phyloP scores from a whole-genome alignment of 2,329 filamentous ascomycete genomes.

The Pseudophaeomoniella oleicola region DNA sequence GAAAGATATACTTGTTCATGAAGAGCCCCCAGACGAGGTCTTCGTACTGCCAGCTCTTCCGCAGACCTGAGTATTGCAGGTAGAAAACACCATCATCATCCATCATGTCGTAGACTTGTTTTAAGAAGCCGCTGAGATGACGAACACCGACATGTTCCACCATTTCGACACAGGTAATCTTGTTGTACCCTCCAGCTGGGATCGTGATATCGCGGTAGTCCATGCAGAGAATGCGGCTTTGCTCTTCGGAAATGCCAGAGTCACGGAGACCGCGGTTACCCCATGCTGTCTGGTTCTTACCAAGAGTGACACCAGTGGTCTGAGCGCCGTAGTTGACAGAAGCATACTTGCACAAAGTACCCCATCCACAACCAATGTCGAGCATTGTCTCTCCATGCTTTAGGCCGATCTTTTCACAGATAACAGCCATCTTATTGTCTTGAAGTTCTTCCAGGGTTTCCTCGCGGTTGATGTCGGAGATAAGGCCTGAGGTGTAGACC shows the following conservation, averaged over 20 bases:
- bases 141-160: constrained; percentile 95
- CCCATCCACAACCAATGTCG: constrained; percentile 97
- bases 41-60: constrained; percentile 94
- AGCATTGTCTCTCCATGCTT: constrained; percentile 70
- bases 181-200: constrained; percentile 66
- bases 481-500: constrained; percentile 95
- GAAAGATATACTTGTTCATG: constrained; percentile 99
- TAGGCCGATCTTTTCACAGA: constrained; percentile 89
- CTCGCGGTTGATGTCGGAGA: constrained; percentile 73
- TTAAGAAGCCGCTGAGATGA: constrained; percentile 66
- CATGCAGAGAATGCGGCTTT: constrained; percentile 87
- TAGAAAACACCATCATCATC: constrained; percentile 94
- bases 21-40: constrained; percentile 96
- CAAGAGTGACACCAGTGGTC: constrained; percentile 82
- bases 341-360: constrained; percentile 85
- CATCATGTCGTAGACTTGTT: constrained; percentile 86
- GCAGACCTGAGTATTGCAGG: constrained; percentile 85
- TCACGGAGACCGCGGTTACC: constrained; percentile 80
- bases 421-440: constrained; percentile 90
- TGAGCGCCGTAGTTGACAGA: constrained; percentile 80
- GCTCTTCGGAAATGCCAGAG: constrained; percentile 67
- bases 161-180: constrained; percentile 97
- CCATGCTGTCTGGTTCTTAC: constrained; percentile 92
- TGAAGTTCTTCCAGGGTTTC: constrained; percentile 89
- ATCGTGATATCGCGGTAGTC: constrained; percentile 92